These are phyloP conservation scores for Quercus rubra DNA, from an alignment of 306 rosid species.

Conservation along the genomic window DNA sequence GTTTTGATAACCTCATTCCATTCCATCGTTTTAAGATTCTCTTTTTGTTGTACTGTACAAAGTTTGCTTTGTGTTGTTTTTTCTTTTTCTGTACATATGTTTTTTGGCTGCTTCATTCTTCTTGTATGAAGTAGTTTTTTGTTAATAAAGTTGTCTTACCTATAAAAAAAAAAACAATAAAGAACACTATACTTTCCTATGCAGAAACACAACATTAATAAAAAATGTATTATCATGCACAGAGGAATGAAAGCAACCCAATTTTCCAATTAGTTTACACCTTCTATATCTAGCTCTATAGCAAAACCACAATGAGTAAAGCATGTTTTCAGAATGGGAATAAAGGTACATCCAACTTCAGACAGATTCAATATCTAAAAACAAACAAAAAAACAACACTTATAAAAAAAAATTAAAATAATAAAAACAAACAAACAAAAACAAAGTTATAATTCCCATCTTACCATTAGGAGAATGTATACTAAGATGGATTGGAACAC, in stretches of 20 bases:
- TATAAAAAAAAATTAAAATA: too few relatives aligned
- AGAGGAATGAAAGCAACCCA: not conserved
- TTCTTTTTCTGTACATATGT: too few relatives aligned
- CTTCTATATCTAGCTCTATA: not conserved
- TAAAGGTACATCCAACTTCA: not conserved
- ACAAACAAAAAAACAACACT: not conserved
- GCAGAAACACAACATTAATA: not conserved
- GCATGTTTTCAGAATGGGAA: not conserved
- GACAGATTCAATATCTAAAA: not conserved
- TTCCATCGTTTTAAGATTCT: too few relatives aligned
- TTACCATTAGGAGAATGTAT: slow-evolving; percentile 87
- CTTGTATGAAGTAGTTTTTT: too few relatives aligned
- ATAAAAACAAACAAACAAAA: not conserved
- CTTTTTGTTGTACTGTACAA: too few relatives aligned
- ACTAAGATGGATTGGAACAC: slow-evolving; percentile 93
- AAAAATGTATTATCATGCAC: not conserved
- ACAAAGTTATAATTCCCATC: slow-evolving; percentile 1
- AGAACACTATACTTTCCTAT: not conserved
- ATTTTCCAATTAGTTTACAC: not conserved
- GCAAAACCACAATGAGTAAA: not conserved
- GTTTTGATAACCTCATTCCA: not conserved
- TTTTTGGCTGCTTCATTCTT: too few relatives aligned
- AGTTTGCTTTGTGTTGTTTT: too few relatives aligned
- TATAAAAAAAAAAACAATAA: not conserved
- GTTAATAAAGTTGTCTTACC: too few relatives aligned